Base-by-base conservation (phyloP, 2,329 filamentous ascomycete genomes). In the Chalara sp. region DNA sequence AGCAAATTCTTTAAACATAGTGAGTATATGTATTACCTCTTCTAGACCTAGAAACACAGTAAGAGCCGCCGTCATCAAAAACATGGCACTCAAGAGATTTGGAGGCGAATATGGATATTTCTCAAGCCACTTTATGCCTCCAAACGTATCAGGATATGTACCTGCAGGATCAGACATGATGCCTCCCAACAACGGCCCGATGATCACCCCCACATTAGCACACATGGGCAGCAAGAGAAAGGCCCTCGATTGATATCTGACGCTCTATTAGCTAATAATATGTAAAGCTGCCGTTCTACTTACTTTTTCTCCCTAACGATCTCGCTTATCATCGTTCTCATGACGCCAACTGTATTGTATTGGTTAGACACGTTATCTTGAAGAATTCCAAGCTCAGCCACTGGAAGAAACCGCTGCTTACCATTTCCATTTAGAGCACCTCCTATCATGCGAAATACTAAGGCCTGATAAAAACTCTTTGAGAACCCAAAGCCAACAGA, bases 271-370 rank as follows among this genome's bases (percentile, higher is more conserved):
- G 8, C n/a, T 10, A n/a, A 31, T 32, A 42, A 29, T 31, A 44
- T 13, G 10, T 31, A 32, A 10, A 31, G n/a, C 6, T 31, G 32
- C 28, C 11, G 37, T 37, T 10, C 32, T 47, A 47, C 54, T 52
- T 42, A 85, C 72, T 78, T 84, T 67, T 85, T 86, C 67, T 87
- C 84, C 46, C 76, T 73, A 37, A 89, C 80, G 33, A 86, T 84
- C 66, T 89, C 86, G 2, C 78, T 78, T 44, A 88, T 84, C 78
- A 88, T 84, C 5, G 84, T 87, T 53, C 84, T 72, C 81, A 89
- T 84, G 3, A 89, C 83, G 0, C 84, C 84, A 2, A 87, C 21
- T 21, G 21, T 21, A 21, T 21, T 21, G 21, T 3, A 21, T 21
- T 21, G 21, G 21, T 21, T 21, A 21, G 21, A 21, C 21, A 21